These are phyloP conservation scores for Zanthoxylum bungeanum DNA, from an alignment of 345 rosid genomes.

Conservation along the genomic window DNA sequence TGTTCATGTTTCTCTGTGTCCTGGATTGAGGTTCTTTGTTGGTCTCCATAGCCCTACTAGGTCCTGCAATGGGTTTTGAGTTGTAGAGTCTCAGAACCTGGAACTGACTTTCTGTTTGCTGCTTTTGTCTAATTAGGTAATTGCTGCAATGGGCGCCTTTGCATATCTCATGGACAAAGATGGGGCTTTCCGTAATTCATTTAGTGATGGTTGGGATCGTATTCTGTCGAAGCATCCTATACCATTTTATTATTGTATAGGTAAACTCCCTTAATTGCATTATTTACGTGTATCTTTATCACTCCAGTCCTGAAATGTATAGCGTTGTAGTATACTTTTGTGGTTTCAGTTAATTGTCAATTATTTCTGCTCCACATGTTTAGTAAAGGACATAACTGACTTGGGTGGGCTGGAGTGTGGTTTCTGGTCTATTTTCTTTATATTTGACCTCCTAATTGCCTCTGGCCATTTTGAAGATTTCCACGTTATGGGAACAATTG, in stretches of 20 bases:
- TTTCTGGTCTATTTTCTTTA: not conserved
- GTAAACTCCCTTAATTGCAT: slow-evolving; percentile 30
- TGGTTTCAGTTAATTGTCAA: slow-evolving; percentile 11
- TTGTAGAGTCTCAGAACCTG: not conserved
- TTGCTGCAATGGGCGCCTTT: slow-evolving; percentile 72
- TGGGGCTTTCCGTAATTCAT: slow-evolving; percentile 87
- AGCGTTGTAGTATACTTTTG: not conserved
- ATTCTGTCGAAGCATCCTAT: slow-evolving; percentile 85
- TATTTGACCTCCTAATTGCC: not conserved
- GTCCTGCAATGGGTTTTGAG: not conserved
- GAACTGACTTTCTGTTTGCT: not conserved
- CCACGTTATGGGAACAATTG: not conserved
- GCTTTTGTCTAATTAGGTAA: slow-evolving; percentile 39
- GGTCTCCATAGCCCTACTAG: not conserved
- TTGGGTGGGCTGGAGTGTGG: not conserved
- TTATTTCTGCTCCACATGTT: not conserved
- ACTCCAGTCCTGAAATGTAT: not conserved
- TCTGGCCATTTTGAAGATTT: not conserved
- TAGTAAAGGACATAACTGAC: not conserved
- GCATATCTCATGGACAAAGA: slow-evolving; percentile 92
- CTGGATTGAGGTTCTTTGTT: not conserved
- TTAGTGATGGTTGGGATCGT: slow-evolving; percentile 94
- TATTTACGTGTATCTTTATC: not conserved
- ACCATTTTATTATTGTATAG: slow-evolving; percentile 93
- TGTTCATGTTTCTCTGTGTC: not conserved